These are phyloP conservation scores for Aspergillus novofumigatus DNA, from an alignment of 2,329 filamentous ascomycete species.

Conservation along the genomic window DNA sequence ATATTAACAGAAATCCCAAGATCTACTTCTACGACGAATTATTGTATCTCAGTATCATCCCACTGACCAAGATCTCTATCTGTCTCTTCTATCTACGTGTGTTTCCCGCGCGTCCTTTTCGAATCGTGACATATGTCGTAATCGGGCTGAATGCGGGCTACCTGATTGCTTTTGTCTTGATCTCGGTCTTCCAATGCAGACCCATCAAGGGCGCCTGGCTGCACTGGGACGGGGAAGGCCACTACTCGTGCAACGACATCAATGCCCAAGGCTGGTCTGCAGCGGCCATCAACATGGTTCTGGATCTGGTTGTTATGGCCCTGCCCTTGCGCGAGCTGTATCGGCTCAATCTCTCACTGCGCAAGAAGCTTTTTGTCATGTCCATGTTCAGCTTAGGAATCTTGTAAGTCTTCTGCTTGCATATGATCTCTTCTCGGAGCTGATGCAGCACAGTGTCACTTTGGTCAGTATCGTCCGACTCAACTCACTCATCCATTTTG, in stretches of 20 bases:
- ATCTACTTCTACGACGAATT: conserved; percentile 31
- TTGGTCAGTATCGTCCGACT: conserved; percentile 45
- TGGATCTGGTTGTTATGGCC: conserved; percentile 27
- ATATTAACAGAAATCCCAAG: conserved; percentile 23
- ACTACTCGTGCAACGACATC: conserved; percentile 34
- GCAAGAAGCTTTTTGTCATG: conserved; percentile 29
- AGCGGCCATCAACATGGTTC: conserved; percentile 29
- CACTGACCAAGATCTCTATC: conserved; percentile 29
- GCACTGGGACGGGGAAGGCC: conserved; percentile 36
- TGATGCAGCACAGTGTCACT: conserved; percentile 34
- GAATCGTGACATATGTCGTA: conserved; percentile 25
- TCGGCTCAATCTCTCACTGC: conserved; percentile 21
- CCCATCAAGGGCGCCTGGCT: conserved; percentile 39
- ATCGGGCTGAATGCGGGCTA: conserved; percentile 30
- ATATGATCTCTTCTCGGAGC: background rate
- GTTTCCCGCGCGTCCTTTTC: conserved; percentile 37
- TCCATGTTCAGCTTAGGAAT: conserved; percentile 36
- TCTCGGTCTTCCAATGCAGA: conserved; percentile 36
- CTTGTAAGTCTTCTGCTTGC: conserved; percentile 25
- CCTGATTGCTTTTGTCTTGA: conserved; percentile 28
- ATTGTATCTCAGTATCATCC: conserved; percentile 31
- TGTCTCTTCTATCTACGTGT: conserved; percentile 41
- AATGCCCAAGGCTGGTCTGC: conserved; percentile 35
- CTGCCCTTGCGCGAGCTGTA: conserved; percentile 27
- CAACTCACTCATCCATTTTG: conserved; percentile 41